phyloP scores from a whole-genome alignment of 2,329 filamentous ascomycete genomes.

The Diaporthe capsici region DNA sequence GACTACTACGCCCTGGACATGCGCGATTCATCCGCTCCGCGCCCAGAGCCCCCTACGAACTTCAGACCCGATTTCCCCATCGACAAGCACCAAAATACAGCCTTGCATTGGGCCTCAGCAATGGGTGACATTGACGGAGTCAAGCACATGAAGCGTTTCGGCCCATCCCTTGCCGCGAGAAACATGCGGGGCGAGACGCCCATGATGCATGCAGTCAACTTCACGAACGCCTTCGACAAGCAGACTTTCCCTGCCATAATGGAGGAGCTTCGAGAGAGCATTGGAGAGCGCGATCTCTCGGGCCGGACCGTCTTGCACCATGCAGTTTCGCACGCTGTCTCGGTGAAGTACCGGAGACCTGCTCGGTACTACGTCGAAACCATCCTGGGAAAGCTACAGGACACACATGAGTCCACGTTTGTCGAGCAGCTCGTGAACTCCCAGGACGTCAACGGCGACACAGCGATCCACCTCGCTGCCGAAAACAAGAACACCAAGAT shows the following conservation, averaged over 20 bases:
- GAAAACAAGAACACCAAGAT: slow-evolving; percentile 91
- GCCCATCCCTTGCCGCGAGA: slow-evolving; percentile 79
- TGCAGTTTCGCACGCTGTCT: slow-evolving; percentile 73
- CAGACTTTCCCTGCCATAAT: slow-evolving; percentile 89
- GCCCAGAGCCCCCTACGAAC: slow-evolving; percentile 84
- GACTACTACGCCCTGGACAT: slow-evolving; percentile 96
- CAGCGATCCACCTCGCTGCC: slow-evolving; percentile 81
- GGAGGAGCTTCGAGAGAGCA: slow-evolving; percentile 85
- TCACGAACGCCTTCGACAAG: slow-evolving; percentile 97
- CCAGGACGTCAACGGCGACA: slow-evolving; percentile 90
- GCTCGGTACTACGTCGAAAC: slow-evolving; percentile 94
- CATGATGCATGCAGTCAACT: slow-evolving; percentile 93
- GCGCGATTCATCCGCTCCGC: slow-evolving; percentile 79
- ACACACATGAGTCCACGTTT: slow-evolving; percentile 80
- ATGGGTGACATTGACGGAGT: slow-evolving; percentile 98
- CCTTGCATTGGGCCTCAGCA: slow-evolving; percentile 95
- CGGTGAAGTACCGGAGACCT: slow-evolving; percentile 82
- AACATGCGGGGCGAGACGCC: slow-evolving; percentile 88
- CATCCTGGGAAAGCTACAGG: slow-evolving; percentile 87
- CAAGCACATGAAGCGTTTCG: slow-evolving; percentile 85
- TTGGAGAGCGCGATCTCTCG: slow-evolving; percentile 83
- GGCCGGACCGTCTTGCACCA: slow-evolving; percentile 95
- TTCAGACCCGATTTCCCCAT: slow-evolving; percentile 95
- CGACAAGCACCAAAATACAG: slow-evolving; percentile 92
- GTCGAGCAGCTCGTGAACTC: slow-evolving; percentile 85